A percentile compares a stretch with the other conserved stretches of the same genome.
Conservation (phyloP, 2,329 filamentous ascomycete species). For the Ilyonectria destructans region DNA sequence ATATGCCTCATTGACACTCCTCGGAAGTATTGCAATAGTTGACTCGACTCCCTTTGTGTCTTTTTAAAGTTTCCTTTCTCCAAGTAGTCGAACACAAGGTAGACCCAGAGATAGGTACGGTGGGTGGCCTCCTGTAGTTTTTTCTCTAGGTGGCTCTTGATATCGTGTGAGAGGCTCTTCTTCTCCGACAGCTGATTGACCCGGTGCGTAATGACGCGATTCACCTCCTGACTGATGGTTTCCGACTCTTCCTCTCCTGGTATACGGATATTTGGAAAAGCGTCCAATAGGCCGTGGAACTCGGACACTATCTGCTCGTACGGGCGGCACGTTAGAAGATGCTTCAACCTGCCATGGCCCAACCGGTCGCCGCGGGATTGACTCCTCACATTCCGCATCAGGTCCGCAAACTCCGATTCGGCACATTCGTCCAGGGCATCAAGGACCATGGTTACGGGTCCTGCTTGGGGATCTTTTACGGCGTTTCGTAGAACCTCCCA, state of each 20-base stretch:
- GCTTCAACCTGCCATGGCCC: constrained; percentile 47
- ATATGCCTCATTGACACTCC: constrained; percentile 44
- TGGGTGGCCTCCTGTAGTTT: constrained; percentile 27
- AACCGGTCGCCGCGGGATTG: constrained; percentile 14
- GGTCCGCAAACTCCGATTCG: constrained; percentile 38
- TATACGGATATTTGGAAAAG: too few species aligned
- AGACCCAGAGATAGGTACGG: constrained; percentile 58
- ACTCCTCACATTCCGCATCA: constrained; percentile 35
- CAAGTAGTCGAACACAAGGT: constrained; percentile 55
- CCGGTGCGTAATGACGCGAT: constrained; percentile 40
- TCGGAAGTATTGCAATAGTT: constrained; percentile 46
- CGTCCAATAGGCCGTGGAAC: too few species aligned
- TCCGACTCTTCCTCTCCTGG: too few species aligned
- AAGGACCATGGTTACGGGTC: too few species aligned
- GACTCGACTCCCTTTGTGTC: constrained; percentile 35
- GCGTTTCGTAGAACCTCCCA: constrained; percentile 54
- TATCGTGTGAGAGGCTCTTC: constrained; percentile 34
- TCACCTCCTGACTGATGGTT: too few species aligned
- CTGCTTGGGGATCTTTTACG: too few species aligned
- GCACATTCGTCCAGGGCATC: too few species aligned
- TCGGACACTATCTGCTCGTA: too few species aligned
- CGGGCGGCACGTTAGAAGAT: constrained; percentile 19
- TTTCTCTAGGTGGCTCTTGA: too few species aligned
- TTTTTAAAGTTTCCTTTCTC: constrained; percentile 42
- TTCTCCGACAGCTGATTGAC: constrained; percentile 40